phyloP scores from a whole-genome alignment of 805 yeast species.

The Candida succiphila region DNA sequence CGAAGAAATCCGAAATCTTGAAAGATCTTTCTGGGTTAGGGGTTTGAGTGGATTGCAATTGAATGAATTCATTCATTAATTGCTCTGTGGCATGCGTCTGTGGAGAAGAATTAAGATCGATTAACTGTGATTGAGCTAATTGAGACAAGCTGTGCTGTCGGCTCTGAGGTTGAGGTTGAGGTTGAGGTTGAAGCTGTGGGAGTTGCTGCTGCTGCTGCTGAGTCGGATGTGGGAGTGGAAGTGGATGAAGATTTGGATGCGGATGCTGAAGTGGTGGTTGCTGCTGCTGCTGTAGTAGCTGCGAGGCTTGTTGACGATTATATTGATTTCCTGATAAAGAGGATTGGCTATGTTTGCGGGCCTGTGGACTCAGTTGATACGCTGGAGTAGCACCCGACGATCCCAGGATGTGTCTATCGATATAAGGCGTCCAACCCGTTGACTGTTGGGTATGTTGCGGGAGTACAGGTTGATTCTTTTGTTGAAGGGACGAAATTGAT shows the following conservation, averaged over 20 bases:
- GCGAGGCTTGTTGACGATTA: constrained; percentile 2
- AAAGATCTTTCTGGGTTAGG: constrained; percentile 5
- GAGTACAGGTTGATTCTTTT: no score
- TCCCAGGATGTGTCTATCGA: constrained; percentile 12
- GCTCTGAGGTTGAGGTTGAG: background rate
- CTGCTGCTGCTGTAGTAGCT: constrained; percentile 2
- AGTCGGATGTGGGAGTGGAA: constrained; percentile 4
- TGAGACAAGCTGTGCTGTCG: no score
- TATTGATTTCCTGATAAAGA: constrained; percentile 4
- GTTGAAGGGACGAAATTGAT: no score
- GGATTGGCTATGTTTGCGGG: no score
- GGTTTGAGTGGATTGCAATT: constrained; percentile 1
- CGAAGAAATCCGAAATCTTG: constrained; percentile 5
- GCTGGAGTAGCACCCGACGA: background rate
- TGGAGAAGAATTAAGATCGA: no score
- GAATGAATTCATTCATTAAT: background rate
- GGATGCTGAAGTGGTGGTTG: no score
- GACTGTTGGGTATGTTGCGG: background rate
- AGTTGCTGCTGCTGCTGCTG: constrained; percentile 7
- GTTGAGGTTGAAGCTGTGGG: background rate
- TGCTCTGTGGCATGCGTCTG: no score
- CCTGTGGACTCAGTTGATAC: constrained; percentile 7
- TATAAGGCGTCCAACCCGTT: constrained; percentile 18
- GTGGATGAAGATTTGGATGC: background rate
- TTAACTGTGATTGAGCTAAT: no score